These are phyloP conservation scores for Nemania sp. DNA, from an alignment of 2,329 filamentous ascomycete genomes.

Conservation along the genomic window DNA sequence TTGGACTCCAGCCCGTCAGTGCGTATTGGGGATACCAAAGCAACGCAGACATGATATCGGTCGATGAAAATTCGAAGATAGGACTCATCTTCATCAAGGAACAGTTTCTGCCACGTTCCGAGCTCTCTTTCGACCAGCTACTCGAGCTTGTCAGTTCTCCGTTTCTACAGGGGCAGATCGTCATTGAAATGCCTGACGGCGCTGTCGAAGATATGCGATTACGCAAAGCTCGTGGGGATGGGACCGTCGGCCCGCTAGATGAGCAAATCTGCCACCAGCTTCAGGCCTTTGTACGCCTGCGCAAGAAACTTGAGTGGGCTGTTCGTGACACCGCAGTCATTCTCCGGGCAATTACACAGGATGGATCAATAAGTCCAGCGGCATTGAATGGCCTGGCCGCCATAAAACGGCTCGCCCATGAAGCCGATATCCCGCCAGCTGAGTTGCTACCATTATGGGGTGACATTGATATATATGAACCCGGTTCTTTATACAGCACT, in stretches of 20 bases:
- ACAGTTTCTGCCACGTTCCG: background rate
- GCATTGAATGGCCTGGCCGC: background rate
- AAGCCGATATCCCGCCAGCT: background rate
- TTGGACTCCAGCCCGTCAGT: background rate
- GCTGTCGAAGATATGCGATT: background rate
- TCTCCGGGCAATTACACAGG: background rate
- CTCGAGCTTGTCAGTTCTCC: background rate
- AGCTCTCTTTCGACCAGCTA: background rate
- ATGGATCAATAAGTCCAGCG: background rate
- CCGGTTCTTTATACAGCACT: background rate
- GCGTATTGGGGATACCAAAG: background rate
- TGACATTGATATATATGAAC: background rate
- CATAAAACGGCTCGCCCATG: background rate
- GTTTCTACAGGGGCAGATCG: background rate
- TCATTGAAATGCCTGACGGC: background rate
- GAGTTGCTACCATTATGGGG: background rate
- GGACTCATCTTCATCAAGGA: background rate
- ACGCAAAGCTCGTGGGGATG: background rate
- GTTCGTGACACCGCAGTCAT: background rate
- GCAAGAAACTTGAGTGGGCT: conserved; percentile 1
- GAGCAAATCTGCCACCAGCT: background rate
- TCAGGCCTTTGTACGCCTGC: background rate
- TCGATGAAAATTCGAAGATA: background rate
- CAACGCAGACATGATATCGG: background rate
- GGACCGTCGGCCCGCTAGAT: background rate